Evolutionary conservation across 2,329 filamentous ascomycete species (phyloP), one percentile per base, ranked within the genome.

Genomic region (Stagonosporopsis chrysanthemi): DNA sequence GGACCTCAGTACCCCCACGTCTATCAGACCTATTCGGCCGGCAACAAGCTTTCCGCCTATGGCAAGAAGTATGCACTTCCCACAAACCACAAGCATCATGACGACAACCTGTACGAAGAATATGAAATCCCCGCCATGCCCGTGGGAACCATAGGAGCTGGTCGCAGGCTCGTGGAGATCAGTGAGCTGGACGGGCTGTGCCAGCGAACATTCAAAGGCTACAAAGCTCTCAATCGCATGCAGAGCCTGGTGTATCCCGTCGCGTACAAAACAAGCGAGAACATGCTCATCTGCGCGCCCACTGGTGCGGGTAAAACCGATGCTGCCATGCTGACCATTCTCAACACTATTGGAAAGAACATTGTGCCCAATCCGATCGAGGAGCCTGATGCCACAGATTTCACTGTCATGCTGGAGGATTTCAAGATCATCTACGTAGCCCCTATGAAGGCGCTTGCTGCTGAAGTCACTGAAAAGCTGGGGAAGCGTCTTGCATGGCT

Each of bases 401-500:
- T 97, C 71, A 85, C 85, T 1, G 90, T 97, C n/a, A 84, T 90
- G 56, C 80, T 87, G 0, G 90, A 96, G 49, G 91, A 96, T 67
- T 97, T 98, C 84, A 98, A 99, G 78, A 94, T 99, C 67, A 92
- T 99, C 54, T 99, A 99, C 68, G 95, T 99, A 38, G 95, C 96
- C 1, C 96, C 95, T 0, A 99, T 99, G 96, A 99, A 99, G 77
- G 96, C 95, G 0, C 82, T 99, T 17, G 96, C 96, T 4, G 95
- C 96, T 7, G 95, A 99, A 78, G 90, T 99, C 38, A 98, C 95
- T 0, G 91, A 93, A 33, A 99, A 99, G 79, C 82, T 99, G 3
- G 90, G 92, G 43, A 96, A 92, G 75, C 88, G 94, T 24, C 85
- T 99, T 4, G 90, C 91, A 2, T 99, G 96, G 96, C 85, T 99